A percentile compares a stretch with the other conserved stretches of the same genome.
These are phyloP conservation scores for Neurospora sp. DNA, from an alignment of 495 filamentous ascomycete species.

Conservation along the genomic window DNA sequence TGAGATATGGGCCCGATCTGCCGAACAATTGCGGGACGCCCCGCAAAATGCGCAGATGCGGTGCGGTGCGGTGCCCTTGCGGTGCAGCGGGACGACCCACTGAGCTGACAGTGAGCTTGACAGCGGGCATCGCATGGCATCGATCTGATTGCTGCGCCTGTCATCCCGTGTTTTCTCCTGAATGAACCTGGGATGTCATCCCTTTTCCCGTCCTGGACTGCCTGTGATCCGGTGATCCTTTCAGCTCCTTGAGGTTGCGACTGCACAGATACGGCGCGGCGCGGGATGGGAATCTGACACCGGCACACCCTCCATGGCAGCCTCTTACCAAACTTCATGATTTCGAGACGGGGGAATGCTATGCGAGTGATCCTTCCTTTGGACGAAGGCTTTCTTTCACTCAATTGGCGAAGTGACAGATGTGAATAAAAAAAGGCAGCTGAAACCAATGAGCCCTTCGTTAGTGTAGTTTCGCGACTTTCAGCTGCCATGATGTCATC, in stretches of 20 bases:
- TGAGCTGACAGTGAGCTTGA: neutral
- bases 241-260: neutral
- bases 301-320: neutral
- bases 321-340: neutral
- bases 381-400: too few species aligned
- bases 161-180: neutral
- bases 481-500: neutral
- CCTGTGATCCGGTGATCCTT: neutral
- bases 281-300: neutral
- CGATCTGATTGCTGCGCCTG: neutral
- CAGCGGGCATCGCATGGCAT: neutral
- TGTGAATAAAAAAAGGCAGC: neutral
- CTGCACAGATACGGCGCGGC: neutral
- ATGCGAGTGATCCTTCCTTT: too few species aligned
- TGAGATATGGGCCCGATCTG: neutral
- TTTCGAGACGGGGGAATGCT: neutral
- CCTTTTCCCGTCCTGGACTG: neutral
- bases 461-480: neutral
- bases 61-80: neutral
- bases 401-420: too few species aligned
- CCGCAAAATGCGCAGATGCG: neutral
- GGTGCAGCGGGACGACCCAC: neutral
- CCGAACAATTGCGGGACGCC: neutral
- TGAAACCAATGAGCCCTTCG: neutral
- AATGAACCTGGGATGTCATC: neutral